These are phyloP conservation scores for Aristolochia contorta DNA, from an alignment of 164 flowering plant species.

Conservation along the genomic window DNA sequence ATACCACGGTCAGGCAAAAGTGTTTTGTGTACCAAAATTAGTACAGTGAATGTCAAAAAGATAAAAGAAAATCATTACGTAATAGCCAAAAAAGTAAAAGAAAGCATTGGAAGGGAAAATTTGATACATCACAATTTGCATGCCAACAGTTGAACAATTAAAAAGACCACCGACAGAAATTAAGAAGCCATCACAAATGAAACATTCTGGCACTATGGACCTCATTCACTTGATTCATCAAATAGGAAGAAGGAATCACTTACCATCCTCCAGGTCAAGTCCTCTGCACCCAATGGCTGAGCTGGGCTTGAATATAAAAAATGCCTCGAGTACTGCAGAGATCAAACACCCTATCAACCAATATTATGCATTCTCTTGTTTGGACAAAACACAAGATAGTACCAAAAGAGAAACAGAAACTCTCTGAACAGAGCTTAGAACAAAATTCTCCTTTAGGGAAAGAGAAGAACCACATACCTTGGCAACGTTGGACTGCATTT, in stretches of 20 bases:
- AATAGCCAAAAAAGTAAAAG: too few species aligned
- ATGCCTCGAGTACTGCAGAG: constrained; percentile 64
- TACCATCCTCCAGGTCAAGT: constrained; percentile 94
- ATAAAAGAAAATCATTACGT: too few species aligned
- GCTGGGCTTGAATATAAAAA: constrained; percentile 87
- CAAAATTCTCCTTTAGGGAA: too few species aligned
- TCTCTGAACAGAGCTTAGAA: too few species aligned
- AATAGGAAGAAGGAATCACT: constrained; percentile 13
- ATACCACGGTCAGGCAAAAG: too few species aligned
- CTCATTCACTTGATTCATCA: not conserved
- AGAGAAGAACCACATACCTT: constrained; percentile 36
- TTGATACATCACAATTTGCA: too few species aligned
- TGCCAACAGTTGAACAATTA: not conserved
- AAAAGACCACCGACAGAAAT: not conserved
- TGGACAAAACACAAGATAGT: not conserved
- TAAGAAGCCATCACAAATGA: not conserved
- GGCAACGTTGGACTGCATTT: constrained; percentile 54
- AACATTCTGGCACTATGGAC: not conserved
- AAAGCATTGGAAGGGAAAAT: too few species aligned
- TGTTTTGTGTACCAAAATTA: too few species aligned
- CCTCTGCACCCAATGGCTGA: constrained; percentile 87
- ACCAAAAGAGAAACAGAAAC: not conserved
- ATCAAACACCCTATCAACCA: not conserved
- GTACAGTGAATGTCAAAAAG: too few species aligned
- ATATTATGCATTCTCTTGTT: not conserved